Conservation (phyloP, 768 basidiomycete genomes). For the Suillus bovinus region DNA sequence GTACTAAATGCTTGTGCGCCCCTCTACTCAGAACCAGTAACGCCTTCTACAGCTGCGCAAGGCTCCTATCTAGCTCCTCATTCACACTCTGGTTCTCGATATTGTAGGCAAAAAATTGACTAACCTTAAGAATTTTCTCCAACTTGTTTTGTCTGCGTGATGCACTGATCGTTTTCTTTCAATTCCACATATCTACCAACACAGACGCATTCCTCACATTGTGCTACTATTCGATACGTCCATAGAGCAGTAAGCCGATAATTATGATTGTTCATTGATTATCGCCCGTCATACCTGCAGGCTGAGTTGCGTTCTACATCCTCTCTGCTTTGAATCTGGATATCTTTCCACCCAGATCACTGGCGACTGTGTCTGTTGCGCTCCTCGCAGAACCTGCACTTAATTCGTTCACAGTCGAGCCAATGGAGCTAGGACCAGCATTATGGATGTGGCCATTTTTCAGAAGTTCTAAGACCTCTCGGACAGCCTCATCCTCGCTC, state of each 20-base stretch:
- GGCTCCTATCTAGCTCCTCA: no score
- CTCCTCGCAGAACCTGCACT: conserved; percentile 1
- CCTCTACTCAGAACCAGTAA: no score
- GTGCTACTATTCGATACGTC: neutral
- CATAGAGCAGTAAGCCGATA: neutral
- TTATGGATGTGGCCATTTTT: conserved; percentile 49
- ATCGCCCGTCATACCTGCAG: neutral
- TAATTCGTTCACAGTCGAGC: conserved; percentile 16
- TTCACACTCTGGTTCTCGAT: neutral
- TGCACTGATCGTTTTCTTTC: no score
- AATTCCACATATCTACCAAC: no score
- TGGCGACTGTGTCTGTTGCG: neutral
- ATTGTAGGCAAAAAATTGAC: no score
- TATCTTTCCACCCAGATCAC: conserved; percentile 14
- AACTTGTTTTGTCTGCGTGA: no score
- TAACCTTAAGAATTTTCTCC: no score
- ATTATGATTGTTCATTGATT: neutral
- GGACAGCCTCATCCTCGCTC: conserved; percentile 50
- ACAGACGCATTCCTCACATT: no score
- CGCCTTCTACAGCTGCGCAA: no score
- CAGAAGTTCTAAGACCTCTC: conserved; percentile 53
- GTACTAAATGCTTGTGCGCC: no score
- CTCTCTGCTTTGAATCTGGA: conserved; percentile 41
- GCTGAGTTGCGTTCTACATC: neutral
- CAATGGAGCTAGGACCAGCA: conserved; percentile 42